Base-by-base conservation (phyloP, 805 yeast genomes). In the Pichia nakasei region DNA sequence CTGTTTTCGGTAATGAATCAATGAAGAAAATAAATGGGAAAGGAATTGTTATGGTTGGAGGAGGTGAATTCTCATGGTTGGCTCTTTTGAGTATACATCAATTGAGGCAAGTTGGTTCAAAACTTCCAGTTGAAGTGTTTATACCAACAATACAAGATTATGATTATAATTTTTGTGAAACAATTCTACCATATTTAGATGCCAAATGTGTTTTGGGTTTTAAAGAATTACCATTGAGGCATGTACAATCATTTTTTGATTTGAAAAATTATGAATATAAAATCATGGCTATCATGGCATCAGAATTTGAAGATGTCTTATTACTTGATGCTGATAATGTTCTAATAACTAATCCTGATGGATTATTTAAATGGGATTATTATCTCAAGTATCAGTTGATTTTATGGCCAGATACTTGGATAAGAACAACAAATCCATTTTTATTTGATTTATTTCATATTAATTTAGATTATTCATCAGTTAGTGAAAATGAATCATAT, bases 371-470 rank as follows among this genome's bases (percentile, higher is more conserved):
- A 2, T 68, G 75, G 29, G 56, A 64, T 12, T 61, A 67, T 8
- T 79, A 64, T 60, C 52, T 57, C 37, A 59, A 69, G 9, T 60
- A 61, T 17, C 72, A 75, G 0, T 55, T 80, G 43, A 64, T 79
- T 9, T 46, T 78, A 9, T 80, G 86, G 85, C 86, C 86, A 3
- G 85, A 80, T 59, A 74, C 75, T 31, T 80, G 86, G 86, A 69
- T 80, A 3, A 66, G 86, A 58, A 77, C 85, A 5, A 78, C 85
- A 9, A 69, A 75, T 48, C 86, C 86, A 19, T 65, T 64, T 38
- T 77, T 60, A 53, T 77, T 74, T 54, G 76, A 75, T 9, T 33
- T 48, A 21, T 35, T 43, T 12, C 21, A 39, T 35, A 43, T 48
- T 34, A 31, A 45, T 9, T 26, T 54, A 8, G 55, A 46, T 38